Base-by-base conservation (phyloP, 768 basidiomycete genomes). In the Suillus lakei region DNA sequence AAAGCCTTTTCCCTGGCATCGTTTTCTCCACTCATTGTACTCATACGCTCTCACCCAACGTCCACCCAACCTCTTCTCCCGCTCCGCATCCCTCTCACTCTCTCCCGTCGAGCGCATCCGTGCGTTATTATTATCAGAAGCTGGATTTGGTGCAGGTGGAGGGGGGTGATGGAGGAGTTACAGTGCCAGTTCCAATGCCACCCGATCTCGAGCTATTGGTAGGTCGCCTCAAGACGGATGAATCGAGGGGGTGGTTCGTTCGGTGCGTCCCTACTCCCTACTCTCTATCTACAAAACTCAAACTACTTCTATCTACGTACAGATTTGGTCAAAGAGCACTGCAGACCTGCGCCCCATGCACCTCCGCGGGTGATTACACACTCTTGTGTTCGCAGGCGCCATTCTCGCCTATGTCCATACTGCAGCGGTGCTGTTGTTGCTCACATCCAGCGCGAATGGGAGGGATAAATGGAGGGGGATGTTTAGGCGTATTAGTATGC, bases 251-350 rank as follows among this genome's bases (percentile, higher is more conserved):
- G 1, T 71, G 84, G 53, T 93, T 91, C 70, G 80, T 86, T 69
- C 82, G 88, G 89, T 89, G 56, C 18, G 83, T 74, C 13, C n/a
- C 13, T 12, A 48, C 48, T n/a, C n/a, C 28, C 10, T 12, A 21
- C 12, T 50, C 26, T 48, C 18, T 16, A 62, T 28, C 15, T 16
- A 23, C 3, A 9, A 9, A 15, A 26, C 2, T 50, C 69, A 71
- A n/a, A n/a, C n/a, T n/a, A n/a, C n/a, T n/a, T n/a, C n/a, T 67
- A 67, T 18, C 23, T 6, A 41, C 9, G 54, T 39, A 30, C 62
- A 91, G 91, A 64, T 90, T 91, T 66, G 91, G 91, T 28, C 91
- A 93, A 74, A 74, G 82, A 32, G 84, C 86, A 5, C 75, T 93
- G 18, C 79, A 86, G 53, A 83, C 81, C 9, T 93, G 91, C 76